Percentiles rank a stretch among this genome's conserved stretches.
Evolutionary conservation across 768 basidiomycete species (phyloP).

Genomic region (Gymnopilus junonius): DNA sequence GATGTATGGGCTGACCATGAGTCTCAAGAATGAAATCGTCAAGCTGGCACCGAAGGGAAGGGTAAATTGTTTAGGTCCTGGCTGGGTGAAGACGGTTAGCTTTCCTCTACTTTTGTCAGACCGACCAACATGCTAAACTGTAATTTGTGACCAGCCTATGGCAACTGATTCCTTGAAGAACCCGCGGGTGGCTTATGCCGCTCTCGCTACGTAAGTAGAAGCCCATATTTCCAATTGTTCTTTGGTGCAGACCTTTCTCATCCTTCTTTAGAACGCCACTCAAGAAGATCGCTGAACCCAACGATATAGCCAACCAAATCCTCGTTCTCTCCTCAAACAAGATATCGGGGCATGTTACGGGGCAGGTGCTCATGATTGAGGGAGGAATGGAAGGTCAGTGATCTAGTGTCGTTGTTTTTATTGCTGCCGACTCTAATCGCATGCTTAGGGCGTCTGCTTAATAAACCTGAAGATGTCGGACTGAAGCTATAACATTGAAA

Average conservation of each 20-base stretch:
- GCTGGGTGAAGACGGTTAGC: slow-evolving; percentile 62
- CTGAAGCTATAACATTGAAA: slow-evolving; percentile 16
- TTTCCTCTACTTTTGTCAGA: background rate
- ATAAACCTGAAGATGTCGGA: slow-evolving; percentile 23
- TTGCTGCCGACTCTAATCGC: slow-evolving; percentile 1
- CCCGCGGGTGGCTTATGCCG: slow-evolving; percentile 54
- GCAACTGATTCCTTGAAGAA: slow-evolving; percentile 61
- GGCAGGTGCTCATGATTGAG: slow-evolving; percentile 70
- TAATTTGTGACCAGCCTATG: slow-evolving; percentile 43
- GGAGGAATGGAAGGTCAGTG: slow-evolving; percentile 80
- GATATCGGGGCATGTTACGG: slow-evolving; percentile 73
- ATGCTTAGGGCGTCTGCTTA: slow-evolving; percentile 35
- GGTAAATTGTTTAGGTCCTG: slow-evolving; percentile 74
- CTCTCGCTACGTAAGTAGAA: slow-evolving; percentile 66
- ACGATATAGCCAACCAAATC: slow-evolving; percentile 70
- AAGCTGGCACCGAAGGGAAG: slow-evolving; percentile 70
- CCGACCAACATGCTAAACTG: background rate
- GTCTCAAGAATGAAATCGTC: slow-evolving; percentile 83
- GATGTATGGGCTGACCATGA: slow-evolving; percentile 73
- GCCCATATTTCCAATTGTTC: no score
- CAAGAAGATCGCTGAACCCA: slow-evolving; percentile 65
- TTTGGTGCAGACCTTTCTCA: background rate
- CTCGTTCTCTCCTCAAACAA: slow-evolving; percentile 60
- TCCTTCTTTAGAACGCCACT: slow-evolving; percentile 62
- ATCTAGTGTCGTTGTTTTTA: background rate